Conservation (phyloP, 2,329 filamentous ascomycete genomes). For the Mycosphaerella sp. region DNA sequence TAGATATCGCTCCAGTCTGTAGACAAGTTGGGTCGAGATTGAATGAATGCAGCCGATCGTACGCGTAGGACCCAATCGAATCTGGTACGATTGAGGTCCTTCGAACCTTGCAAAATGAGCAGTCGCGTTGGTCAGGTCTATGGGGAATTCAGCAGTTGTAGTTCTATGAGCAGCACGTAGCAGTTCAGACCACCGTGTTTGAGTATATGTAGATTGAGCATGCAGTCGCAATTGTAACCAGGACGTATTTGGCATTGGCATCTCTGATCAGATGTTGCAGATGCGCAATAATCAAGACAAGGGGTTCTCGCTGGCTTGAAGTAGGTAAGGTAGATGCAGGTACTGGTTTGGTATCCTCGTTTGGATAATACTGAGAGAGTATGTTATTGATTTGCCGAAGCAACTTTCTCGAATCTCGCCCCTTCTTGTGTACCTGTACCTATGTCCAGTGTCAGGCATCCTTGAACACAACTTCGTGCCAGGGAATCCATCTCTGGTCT, state of each 20-base stretch:
- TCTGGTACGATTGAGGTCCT: conserved; percentile 39
- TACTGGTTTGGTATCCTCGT: too few species aligned
- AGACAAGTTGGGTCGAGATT: conserved; percentile 35
- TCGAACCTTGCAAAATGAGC: conserved; percentile 38
- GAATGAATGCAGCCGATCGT: conserved; percentile 36
- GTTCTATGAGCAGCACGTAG: conserved; percentile 39
- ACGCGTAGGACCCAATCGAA: conserved; percentile 38
- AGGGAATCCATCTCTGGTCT: neutral
- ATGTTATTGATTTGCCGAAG: too few species aligned
- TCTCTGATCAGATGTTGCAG: conserved; percentile 38
- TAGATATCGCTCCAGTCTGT: conserved; percentile 27
- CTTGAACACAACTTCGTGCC: neutral
- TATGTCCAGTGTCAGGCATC: neutral
- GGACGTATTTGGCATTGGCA: conserved; percentile 36
- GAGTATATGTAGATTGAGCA: conserved; percentile 38
- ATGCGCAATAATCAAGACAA: conserved; percentile 31
- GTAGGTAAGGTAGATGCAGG: too few species aligned
- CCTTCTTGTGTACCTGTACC: neutral
- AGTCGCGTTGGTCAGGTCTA: conserved; percentile 36
- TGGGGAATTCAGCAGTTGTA: conserved; percentile 36
- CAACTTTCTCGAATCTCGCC: too few species aligned
- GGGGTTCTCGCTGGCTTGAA: too few species aligned
- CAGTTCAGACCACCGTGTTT: conserved; percentile 39
- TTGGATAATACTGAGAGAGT: too few species aligned
- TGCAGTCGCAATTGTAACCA: conserved; percentile 39